phyloP scores from a whole-genome alignment of 2,329 filamentous ascomycete species.

The Hymenoscyphus repandus region DNA sequence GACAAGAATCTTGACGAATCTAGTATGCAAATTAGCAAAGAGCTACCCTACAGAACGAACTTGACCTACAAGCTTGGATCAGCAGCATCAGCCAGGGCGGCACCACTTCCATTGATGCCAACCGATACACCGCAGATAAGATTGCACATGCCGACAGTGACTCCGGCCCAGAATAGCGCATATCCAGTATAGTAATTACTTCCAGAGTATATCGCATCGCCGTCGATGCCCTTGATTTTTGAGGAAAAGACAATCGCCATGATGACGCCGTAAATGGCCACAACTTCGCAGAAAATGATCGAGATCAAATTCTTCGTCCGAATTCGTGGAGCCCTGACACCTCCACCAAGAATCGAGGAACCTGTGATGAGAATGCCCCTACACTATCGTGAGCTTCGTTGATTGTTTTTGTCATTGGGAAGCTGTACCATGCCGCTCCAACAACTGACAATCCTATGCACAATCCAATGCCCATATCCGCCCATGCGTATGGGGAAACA shows the following conservation, averaged over 20 bases:
- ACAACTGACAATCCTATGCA: constrained; percentile 97
- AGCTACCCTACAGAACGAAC: background rate
- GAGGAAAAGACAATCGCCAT: constrained; percentile 98
- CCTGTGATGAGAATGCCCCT: constrained; percentile 99
- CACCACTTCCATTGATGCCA: constrained; percentile 96
- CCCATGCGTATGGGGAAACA: constrained; percentile 92
- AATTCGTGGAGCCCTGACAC: constrained; percentile 94
- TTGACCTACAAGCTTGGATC: constrained; percentile 75
- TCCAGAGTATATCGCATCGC: constrained; percentile 62
- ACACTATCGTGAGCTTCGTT: constrained; percentile 15
- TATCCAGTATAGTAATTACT: constrained; percentile 91
- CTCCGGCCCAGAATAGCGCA: constrained; percentile 90
- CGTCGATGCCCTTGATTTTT: constrained; percentile 65
- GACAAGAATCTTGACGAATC: constrained; percentile 97
- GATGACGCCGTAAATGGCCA: constrained; percentile 99
- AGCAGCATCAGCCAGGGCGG: constrained; percentile 90
- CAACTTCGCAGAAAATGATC: constrained; percentile 99
- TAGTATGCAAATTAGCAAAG: constrained; percentile 34
- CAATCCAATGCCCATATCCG: constrained; percentile 80
- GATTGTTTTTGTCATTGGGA: background rate
- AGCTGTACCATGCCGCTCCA: constrained; percentile 83
- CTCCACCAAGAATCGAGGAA: constrained; percentile 92
- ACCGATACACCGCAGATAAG: constrained; percentile 93
- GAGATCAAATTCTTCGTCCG: constrained; percentile 99
- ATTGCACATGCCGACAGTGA: constrained; percentile 95